Evolutionary conservation across 2,329 filamentous ascomycete species (phyloP).

Genomic region (Fusarium nematophilum): DNA sequence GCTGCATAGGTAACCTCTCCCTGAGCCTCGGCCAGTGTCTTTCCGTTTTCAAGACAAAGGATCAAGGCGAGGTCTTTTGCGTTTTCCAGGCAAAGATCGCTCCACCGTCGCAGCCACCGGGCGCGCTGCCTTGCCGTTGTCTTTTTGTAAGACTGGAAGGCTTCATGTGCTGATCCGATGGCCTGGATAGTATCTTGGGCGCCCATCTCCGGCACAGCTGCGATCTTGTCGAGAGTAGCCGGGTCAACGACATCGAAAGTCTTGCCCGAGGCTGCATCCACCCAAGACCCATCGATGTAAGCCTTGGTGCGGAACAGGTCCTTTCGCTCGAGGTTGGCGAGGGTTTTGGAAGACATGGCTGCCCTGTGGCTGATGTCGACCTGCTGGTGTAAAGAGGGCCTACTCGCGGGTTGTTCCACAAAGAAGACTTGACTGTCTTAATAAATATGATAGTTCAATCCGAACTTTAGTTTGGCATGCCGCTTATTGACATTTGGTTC

Average conservation of each 20-base stretch:
- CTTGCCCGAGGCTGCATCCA: not conserved
- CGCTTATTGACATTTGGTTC: no score
- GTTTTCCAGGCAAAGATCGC: slow-evolving; percentile 71
- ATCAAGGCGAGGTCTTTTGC: slow-evolving; percentile 71
- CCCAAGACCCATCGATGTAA: slow-evolving; percentile 6
- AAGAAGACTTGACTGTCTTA: no score
- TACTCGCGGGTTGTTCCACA: no score
- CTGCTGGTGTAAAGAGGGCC: no score
- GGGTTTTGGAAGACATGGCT: no score
- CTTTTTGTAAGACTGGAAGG: slow-evolving; percentile 65
- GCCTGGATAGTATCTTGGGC: slow-evolving; percentile 73
- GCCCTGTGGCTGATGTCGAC: no score
- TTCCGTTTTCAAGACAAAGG: slow-evolving; percentile 77
- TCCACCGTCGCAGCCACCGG: slow-evolving; percentile 72
- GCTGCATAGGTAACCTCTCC: slow-evolving; percentile 67
- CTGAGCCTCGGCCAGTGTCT: slow-evolving; percentile 68
- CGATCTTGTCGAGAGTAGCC: slow-evolving; percentile 73
- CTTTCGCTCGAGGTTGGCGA: slow-evolving; percentile 1
- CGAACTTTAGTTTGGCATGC: no score
- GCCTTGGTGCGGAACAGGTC: slow-evolving; percentile 5
- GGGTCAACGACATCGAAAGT: slow-evolving; percentile 64
- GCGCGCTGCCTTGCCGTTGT: slow-evolving; percentile 67
- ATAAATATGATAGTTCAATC: no score
- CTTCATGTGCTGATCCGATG: slow-evolving; percentile 72
- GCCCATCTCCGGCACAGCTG: slow-evolving; percentile 77